A percentile compares a stretch with the other conserved stretches of the same genome.
Conservation (phyloP, 2,329 filamentous ascomycete genomes). For the Arthrinium phaeospermum region DNA sequence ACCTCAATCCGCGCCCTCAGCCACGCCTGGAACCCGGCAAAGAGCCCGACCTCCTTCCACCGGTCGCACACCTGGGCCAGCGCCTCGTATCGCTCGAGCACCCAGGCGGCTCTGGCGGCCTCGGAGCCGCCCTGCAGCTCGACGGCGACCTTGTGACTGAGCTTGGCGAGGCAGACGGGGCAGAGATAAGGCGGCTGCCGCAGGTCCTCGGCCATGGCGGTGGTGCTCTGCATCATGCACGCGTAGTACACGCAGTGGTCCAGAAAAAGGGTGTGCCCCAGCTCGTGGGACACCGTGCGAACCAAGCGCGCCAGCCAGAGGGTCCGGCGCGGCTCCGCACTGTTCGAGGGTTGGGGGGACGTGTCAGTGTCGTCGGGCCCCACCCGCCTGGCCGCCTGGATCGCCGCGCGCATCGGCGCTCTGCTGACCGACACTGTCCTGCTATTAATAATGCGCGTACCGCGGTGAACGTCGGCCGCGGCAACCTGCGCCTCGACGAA, state of each 20-base stretch:
- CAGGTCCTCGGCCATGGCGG: slow-evolving; percentile 61
- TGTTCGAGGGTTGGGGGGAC: background rate
- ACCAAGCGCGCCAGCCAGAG: slow-evolving; percentile 65
- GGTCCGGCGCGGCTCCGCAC: slow-evolving; percentile 36
- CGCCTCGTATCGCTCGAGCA: slow-evolving; percentile 45
- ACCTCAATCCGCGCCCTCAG: slow-evolving; percentile 37
- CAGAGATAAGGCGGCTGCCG: slow-evolving; percentile 69
- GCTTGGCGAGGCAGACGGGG: slow-evolving; percentile 62
- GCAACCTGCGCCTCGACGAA: slow-evolving; percentile 52
- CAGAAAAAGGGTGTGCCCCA: slow-evolving; percentile 71
- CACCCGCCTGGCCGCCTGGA: slow-evolving; percentile 34
- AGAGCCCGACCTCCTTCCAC: slow-evolving; percentile 48
- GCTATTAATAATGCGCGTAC: slow-evolving; percentile 24
- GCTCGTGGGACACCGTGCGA: slow-evolving; percentile 66
- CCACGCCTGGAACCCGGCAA: slow-evolving; percentile 54
- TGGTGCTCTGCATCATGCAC: slow-evolving; percentile 68
- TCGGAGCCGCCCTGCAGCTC: slow-evolving; percentile 28
- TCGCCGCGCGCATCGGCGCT: slow-evolving; percentile 41
- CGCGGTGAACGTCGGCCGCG: slow-evolving; percentile 25
- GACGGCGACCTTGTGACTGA: slow-evolving; percentile 43
- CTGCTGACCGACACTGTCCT: slow-evolving; percentile 9
- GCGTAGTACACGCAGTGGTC: slow-evolving; percentile 71
- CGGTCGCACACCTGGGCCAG: slow-evolving; percentile 49
- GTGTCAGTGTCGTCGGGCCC: slow-evolving; percentile 24
- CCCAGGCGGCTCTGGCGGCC: slow-evolving; percentile 29